Conservation (phyloP, 2,329 filamentous ascomycete genomes). For the Penicillium fuscoglaucum region DNA sequence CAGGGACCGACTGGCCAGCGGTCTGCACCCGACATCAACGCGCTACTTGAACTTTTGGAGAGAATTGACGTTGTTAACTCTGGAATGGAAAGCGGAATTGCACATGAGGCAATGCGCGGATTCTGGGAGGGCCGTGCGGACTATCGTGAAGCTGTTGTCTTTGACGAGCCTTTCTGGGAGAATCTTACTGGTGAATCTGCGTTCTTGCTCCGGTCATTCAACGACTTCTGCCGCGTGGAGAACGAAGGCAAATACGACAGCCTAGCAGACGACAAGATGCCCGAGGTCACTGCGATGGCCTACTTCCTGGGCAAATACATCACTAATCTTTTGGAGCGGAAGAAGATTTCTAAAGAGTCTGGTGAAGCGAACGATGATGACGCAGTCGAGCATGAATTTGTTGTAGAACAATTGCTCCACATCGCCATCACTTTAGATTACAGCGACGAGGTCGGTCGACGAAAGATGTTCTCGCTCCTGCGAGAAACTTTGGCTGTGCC, state of each 20-base stretch:
- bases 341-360: slow-evolving; percentile 44
- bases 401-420: slow-evolving; percentile 90
- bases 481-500: slow-evolving; percentile 81
- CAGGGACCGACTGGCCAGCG: slow-evolving; percentile 52
- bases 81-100: slow-evolving; percentile 84
- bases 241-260: slow-evolving; percentile 72
- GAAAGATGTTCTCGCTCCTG: slow-evolving; percentile 93
- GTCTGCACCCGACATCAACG: slow-evolving; percentile 71
- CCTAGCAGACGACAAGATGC: slow-evolving; percentile 87
- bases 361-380: slow-evolving; percentile 74
- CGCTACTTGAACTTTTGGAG: slow-evolving; percentile 84
- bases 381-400: slow-evolving; percentile 87
- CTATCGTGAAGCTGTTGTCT: slow-evolving; percentile 48
- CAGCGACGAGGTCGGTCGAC: slow-evolving; percentile 90
- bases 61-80: slow-evolving; percentile 91
- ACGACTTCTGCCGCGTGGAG: slow-evolving; percentile 81
- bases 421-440: slow-evolving; percentile 93
- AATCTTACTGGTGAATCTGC: slow-evolving; percentile 71
- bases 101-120: slow-evolving; percentile 87
- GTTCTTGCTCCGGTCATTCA: slow-evolving; percentile 89
- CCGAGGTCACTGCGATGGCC: slow-evolving; percentile 87
- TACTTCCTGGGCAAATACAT: slow-evolving; percentile 84
- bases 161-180: slow-evolving; percentile 50
- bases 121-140: slow-evolving; percentile 90
- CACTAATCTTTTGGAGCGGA: slow-evolving; percentile 47